Evolutionary conservation across 148 eudicot genomes (phyloP).

Genomic region (Vaccinium myrtillus): DNA sequence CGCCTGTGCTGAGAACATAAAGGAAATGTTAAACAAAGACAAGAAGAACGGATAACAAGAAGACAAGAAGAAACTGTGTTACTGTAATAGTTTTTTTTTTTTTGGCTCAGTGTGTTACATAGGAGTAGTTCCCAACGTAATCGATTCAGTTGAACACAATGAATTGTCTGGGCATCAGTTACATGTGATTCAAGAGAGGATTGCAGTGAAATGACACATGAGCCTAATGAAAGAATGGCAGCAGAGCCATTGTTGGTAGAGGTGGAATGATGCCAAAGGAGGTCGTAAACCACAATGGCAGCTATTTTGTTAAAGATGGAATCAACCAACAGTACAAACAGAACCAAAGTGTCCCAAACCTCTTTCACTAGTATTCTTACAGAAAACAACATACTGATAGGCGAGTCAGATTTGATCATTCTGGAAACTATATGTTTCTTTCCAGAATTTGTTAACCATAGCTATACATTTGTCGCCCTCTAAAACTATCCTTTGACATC

Average conservation of each 20-base stretch:
- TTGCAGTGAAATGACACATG: neutral
- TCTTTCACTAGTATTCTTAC: no score
- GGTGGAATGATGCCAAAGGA: neutral
- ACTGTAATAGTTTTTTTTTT: neutral
- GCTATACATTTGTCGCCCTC: neutral
- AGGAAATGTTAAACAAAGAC: neutral
- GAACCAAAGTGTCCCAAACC: no score
- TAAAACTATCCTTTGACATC: neutral
- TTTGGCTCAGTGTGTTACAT: no score
- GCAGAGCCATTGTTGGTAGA: neutral
- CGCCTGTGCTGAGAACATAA: neutral
- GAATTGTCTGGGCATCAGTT: neutral
- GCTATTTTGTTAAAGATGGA: neutral
- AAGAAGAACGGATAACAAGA: neutral
- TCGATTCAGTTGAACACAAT: neutral
- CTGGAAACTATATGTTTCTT: neutral
- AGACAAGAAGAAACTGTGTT: neutral
- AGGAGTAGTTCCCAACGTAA: neutral
- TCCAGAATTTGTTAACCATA: neutral
- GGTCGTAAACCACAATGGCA: neutral
- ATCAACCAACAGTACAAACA: neutral
- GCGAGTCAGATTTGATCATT: neutral
- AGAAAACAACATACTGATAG: neutral
- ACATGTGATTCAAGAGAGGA: neutral
- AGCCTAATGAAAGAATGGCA: neutral